Evolutionary conservation across 805 yeast species (phyloP), one percentile per base, ranked within the genome.

Genomic region (Yamadazyma olivae): DNA sequence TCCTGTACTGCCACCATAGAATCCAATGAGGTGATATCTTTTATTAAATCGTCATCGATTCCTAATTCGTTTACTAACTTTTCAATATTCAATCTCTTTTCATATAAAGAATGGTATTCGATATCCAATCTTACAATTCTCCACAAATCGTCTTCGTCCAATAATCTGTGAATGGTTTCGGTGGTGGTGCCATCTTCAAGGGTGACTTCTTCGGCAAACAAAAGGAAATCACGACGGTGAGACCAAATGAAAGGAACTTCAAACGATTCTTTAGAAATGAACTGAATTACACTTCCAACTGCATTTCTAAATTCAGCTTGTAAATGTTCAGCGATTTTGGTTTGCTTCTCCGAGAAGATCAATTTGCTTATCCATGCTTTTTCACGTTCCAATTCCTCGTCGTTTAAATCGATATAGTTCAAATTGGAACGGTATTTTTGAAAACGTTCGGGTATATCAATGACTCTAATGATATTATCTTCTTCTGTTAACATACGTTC

Each of bases 201-300:
- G 19, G 54, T 49, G 12, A 57, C 56, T 25, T 76, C 76, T 27
- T 71, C 71, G 7, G 86, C 74, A 49, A 70, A 70, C 41, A 85
- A 64, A 14, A 88, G 68, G 54, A 85, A 88, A 59, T 93, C 98
- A 61, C 95, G 85, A 57, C 98, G 84, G 55, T 89, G 95, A 17
- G 89, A 84, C 85, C 95, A 89, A 42, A 93, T 89, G 51, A 89
- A 86, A 8, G 99, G 98, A 4, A 91, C 96, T 56, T 93, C 99
- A 45, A 83, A 72, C 40, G 81, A 73, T 32, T 90, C 95, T 49
- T 77, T 79, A 10, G 89, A 71, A 20, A 93, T 66, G 46, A 79
- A 89, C 53, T 71, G 85, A 51, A 75, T 81, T 30, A 73, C 86
- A 59, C 75, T 79, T 9, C 78, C 76, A 5, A 93, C 85, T 1